Conservation (phyloP, 768 basidiomycete genomes). For the Phylloporus arenicola region DNA sequence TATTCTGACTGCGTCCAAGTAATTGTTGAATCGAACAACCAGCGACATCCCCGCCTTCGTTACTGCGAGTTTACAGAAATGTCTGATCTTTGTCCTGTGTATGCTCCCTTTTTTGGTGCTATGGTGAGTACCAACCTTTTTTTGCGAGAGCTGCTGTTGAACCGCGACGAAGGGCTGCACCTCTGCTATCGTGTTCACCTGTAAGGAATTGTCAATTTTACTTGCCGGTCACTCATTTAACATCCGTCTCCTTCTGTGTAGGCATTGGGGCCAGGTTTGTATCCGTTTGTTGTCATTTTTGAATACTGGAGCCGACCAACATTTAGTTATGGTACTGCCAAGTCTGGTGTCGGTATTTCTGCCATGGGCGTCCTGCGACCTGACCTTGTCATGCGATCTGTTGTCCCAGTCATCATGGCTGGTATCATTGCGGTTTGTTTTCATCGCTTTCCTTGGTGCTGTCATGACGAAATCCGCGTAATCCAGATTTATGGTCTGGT, state of each 20-base stretch:
- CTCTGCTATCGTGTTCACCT: conserved; percentile 95
- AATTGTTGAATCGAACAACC: conserved; percentile 8
- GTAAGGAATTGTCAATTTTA: conserved; percentile 43
- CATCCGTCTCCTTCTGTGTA: conserved; percentile 22
- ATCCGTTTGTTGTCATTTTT: background rate
- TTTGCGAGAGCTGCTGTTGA: conserved; percentile 8
- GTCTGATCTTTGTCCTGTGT: conserved; percentile 87
- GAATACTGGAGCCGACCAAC: background rate
- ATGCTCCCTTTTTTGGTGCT: conserved; percentile 96
- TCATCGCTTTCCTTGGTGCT: background rate
- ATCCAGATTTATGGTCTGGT: conserved; percentile 92
- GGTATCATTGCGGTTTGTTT: conserved; percentile 96
- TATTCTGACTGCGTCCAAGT: conserved; percentile 11
- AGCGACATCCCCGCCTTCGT: conserved; percentile 1
- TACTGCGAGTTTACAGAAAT: conserved; percentile 30
- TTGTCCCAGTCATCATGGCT: conserved; percentile 98
- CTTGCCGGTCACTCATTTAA: background rate
- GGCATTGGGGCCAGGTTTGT: conserved; percentile 83
- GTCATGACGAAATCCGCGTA: background rate
- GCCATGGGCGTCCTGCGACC: conserved; percentile 98
- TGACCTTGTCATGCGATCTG: conserved; percentile 97
- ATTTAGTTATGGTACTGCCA: conserved; percentile 95
- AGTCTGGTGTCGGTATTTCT: conserved; percentile 95
- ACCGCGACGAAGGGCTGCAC: conserved; percentile 72
- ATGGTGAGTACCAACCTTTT: conserved; percentile 56